Evolutionary conservation across 2,329 filamentous ascomycete genomes (phyloP).

Genomic region (Endoconidiophora polonica): DNA sequence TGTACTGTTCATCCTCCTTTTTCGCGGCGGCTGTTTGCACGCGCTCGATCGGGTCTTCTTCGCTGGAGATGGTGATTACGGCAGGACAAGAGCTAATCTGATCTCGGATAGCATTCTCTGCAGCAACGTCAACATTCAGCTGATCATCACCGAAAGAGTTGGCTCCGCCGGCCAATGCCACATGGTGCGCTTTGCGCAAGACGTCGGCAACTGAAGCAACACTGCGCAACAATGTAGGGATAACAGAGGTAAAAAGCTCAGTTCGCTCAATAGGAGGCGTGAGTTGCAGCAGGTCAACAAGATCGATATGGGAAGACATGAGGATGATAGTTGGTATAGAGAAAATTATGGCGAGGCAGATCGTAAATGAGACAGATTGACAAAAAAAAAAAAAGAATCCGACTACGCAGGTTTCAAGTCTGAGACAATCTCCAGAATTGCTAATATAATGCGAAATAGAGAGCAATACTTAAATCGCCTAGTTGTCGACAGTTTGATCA

Average conservation of each 20-base stretch:
- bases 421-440: no score
- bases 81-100: constrained; percentile 24
- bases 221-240: constrained; percentile 31
- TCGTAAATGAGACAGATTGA: no score
- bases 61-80: constrained; percentile 37
- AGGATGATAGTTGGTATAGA: not conserved
- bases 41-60: constrained; percentile 41
- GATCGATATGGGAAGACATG: not conserved
- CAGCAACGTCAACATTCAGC: constrained; percentile 38
- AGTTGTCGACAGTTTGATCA: no score
- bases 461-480: no score
- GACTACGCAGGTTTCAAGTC: no score
- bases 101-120: constrained; percentile 31
- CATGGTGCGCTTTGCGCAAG: constrained; percentile 28
- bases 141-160: constrained; percentile 44
- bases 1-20: constrained; percentile 28
- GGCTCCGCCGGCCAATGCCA: constrained; percentile 20
- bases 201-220: constrained; percentile 28
- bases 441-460: no score
- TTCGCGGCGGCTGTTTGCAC: constrained; percentile 13
- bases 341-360: no score
- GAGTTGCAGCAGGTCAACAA: constrained; percentile 15
- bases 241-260: constrained; percentile 27
- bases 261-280: constrained; percentile 16
- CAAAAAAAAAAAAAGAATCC: no score